Base-by-base conservation (phyloP, 2,329 filamentous ascomycete species). In the Aspergillus ustus region DNA sequence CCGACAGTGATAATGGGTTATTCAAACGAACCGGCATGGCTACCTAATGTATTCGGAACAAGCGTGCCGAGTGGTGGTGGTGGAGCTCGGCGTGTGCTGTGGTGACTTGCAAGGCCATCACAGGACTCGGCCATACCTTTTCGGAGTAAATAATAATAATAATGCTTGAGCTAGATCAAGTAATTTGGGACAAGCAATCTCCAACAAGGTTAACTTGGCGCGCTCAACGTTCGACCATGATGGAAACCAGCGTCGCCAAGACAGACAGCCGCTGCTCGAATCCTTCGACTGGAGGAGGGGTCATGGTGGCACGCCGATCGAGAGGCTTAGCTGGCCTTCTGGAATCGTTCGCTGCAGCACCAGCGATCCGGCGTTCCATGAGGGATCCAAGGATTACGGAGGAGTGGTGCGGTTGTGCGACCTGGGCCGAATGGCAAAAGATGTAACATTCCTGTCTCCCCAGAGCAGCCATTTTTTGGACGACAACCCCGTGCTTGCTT, bases 321-420 rank as follows among this genome's bases (percentile, higher is more conserved):
- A 59, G 54, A 54, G 61, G 56, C 62, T 66, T 67, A 63, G 64
- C 63, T 29, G 48, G 55, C 45, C 46, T 75, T 76, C 73, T 75
- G 71, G 73, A 76, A 76, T 49, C 34, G 65, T 76, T 75, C 73
- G 71, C 59, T 74, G 73, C 73, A 75, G 66, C 34, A 29, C 34
- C 40, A 43, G 11, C 34, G 34, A 40, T 22, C 20, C 45, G 11
- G 45, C 25, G 45, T 48, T 40, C 34, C 34, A 15, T 40, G 34
- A 40, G 4, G 34, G 15, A 40, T 40, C 34, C 15, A 5, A 5
- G 5, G 34, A 40, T 40, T 9, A 34, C 31, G 31, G 31, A 34
- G 31, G 31, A 34, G 4, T 13, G 13, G 4, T 15, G 4, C 34
- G 34, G 34, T 9, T 40, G 34, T 17, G 34, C 15, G 9, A 40